Base-by-base conservation (phyloP, 1,139 yeast species). In the Geotrichum reessii region DNA sequence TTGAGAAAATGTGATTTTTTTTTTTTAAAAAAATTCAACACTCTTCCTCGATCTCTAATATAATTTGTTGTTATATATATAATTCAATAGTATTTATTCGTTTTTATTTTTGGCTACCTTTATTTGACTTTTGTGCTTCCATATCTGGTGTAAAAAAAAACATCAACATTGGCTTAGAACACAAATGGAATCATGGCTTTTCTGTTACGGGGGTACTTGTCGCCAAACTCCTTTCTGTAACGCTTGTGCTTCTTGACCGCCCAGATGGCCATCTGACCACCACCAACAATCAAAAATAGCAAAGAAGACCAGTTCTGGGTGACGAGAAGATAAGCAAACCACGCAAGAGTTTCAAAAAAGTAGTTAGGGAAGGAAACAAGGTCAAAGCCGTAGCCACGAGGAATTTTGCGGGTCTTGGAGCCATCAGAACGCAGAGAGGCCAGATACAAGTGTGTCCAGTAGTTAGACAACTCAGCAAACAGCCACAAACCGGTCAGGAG, bases 231-330 rank as follows among this genome's bases (percentile, higher is more conserved):
- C 68, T 78, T 81, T 71, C 78, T 77, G 72, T 86, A 87, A 63
- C 86, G 78, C 69, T 74, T 75, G 74, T 87, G 91, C 72, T 85
- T 86, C 75, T 84, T 82, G 61, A 83, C 76, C 31, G 93, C 93
- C 95, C 95, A 87, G 58, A 78, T 67, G 75, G 78, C 82, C 95
- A 87, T 91, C 70, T 93, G 96, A 48, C 74, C 81, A 22, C 89
- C 77, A 48, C 95, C 87, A 53, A 89, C 88, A 40, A 78, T 65
- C 57, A 85, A 76, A 76, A 93, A 93, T 24, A 88, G 66, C 71
- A 85, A 79, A 28, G 92, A 80, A 37, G 92, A 79, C 83, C 93
- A 79, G 73, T 91, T 90, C 61, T 92, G 89, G 58, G 85, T 84
- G 67, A 90, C 75, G 17, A 89, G 62, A 14, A 92, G 81, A 66